Percentiles rank a stretch among this genome's conserved stretches.
Evolutionary conservation across 257 asterid species (phyloP).

Genomic region (Agastache rugosa): DNA sequence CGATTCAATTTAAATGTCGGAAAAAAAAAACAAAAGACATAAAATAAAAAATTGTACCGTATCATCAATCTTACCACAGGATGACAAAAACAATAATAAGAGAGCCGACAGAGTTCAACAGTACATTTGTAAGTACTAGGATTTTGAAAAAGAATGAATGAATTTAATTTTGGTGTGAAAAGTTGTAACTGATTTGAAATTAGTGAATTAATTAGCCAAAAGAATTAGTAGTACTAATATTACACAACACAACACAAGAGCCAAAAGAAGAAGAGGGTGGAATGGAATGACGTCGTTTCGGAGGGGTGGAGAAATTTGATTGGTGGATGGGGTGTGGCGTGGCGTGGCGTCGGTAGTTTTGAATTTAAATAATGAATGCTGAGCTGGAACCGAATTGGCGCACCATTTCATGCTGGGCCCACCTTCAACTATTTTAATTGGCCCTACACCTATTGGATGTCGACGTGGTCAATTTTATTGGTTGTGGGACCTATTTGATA

Average conservation of each 20-base stretch:
- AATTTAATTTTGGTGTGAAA: constrained; percentile 13
- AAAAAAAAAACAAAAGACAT: too few relatives aligned
- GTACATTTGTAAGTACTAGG: too few relatives aligned
- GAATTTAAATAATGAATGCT: constrained; percentile 19
- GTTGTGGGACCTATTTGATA: too few relatives aligned
- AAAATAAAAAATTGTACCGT: too few relatives aligned
- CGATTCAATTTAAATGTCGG: background rate
- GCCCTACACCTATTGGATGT: background rate
- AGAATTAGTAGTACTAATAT: background rate
- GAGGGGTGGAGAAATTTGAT: constrained; percentile 29
- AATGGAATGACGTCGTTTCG: constrained; percentile 23
- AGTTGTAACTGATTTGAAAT: background rate
- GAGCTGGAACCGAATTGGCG: constrained; percentile 38
- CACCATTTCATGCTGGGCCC: constrained; percentile 7
- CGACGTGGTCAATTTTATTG: too few relatives aligned
- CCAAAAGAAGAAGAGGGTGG: background rate
- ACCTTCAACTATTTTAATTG: background rate
- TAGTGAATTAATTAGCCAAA: background rate
- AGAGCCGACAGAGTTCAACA: background rate
- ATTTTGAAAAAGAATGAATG: too few relatives aligned
- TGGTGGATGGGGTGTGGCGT: constrained; percentile 16
- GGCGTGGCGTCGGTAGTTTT: constrained; percentile 30
- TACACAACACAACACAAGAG: background rate
- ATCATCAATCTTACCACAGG: too few relatives aligned
- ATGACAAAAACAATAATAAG: too few relatives aligned